phyloP scores from a whole-genome alignment of 495 filamentous ascomycete species.

The Bathelium albidoporum region DNA sequence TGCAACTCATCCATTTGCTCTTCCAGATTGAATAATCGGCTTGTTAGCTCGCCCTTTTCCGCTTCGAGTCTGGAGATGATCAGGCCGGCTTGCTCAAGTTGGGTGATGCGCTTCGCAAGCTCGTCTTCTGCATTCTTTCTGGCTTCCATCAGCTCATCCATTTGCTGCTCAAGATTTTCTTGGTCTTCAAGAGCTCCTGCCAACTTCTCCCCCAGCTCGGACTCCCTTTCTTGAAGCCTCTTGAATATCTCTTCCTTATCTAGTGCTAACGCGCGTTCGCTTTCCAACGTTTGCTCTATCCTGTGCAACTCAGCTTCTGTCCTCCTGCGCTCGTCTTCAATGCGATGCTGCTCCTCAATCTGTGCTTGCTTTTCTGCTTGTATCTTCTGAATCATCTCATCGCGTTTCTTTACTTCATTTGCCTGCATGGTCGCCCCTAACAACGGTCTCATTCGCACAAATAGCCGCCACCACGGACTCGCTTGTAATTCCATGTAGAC shows the following conservation, averaged over 20 bases:
- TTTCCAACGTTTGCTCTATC: conserved; percentile 87
- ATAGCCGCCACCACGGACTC: conserved; percentile 94
- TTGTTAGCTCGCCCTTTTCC: conserved; percentile 66
- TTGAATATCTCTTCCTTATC: conserved; percentile 99
- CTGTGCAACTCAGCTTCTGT: conserved; percentile 77
- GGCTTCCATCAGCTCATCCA: conserved; percentile 78
- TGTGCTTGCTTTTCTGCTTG: conserved; percentile 61
- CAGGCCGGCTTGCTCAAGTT: conserved; percentile 83
- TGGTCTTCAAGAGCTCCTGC: conserved; percentile 90
- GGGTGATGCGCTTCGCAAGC: conserved; percentile 61
- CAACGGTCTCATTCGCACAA: conserved; percentile 91
- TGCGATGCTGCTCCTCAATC: conserved; percentile 58
- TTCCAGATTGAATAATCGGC: conserved; percentile 58
- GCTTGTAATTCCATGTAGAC: conserved; percentile 78
- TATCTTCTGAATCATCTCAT: conserved; percentile 82
- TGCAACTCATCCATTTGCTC: conserved; percentile 55
- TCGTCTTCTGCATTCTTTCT: conserved; percentile 86
- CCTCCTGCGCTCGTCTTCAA: conserved; percentile 88
- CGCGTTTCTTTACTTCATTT: conserved; percentile 82
- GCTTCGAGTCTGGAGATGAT: conserved; percentile 75
- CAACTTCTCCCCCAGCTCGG: conserved; percentile 83
- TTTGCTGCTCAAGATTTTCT: conserved; percentile 82
- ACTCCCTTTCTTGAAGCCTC: conserved; percentile 77
- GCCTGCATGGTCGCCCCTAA: conserved; percentile 83
- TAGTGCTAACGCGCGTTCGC: conserved; percentile 82